A percentile compares a stretch with the other conserved stretches of the same genome.
These are phyloP conservation scores for Komagataella populi DNA, from an alignment of 805 yeast species.

Conservation along the genomic window DNA sequence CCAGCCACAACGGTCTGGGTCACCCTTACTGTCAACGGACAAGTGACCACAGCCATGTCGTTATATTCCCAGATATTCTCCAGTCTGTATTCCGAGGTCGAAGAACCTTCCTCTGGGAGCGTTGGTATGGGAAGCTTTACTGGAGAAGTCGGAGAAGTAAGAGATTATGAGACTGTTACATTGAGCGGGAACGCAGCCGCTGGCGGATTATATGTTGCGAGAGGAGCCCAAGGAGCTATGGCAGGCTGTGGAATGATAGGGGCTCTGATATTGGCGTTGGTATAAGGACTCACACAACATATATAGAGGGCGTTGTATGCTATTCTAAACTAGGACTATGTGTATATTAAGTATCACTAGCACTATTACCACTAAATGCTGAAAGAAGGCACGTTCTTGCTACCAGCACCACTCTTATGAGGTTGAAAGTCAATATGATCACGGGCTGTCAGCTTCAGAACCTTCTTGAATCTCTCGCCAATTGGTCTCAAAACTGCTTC, in stretches of 20 bases:
- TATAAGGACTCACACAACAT: neutral
- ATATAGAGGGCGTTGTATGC: neutral
- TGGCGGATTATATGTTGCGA: neutral
- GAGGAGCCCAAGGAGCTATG: neutral
- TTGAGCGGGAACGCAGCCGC: constrained; percentile 7
- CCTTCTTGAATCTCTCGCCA: constrained; percentile 81
- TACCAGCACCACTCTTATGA: constrained; percentile 18
- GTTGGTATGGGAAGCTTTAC: constrained; percentile 65
- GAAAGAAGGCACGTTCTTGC: neutral
- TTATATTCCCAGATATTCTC: constrained; percentile 38
- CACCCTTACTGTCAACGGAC: constrained; percentile 30
- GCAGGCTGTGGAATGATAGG: neutral
- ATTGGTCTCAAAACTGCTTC: constrained; percentile 50
- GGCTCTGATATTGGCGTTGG: constrained; percentile 1
- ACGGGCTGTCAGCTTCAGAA: constrained; percentile 58
- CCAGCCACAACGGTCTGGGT: constrained; percentile 29
- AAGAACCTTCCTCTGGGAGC: constrained; percentile 41
- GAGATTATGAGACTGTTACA: constrained; percentile 29
- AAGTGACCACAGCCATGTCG: constrained; percentile 26
- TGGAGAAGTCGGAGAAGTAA: constrained; percentile 55
- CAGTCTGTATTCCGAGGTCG: constrained; percentile 26
- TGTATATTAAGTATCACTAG: neutral
- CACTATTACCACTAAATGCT: neutral
- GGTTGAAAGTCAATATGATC: constrained; percentile 72
- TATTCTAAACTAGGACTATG: neutral